These are phyloP conservation scores for Lomentospora prolificans DNA, from an alignment of 2,329 filamentous ascomycete species.

Conservation along the genomic window DNA sequence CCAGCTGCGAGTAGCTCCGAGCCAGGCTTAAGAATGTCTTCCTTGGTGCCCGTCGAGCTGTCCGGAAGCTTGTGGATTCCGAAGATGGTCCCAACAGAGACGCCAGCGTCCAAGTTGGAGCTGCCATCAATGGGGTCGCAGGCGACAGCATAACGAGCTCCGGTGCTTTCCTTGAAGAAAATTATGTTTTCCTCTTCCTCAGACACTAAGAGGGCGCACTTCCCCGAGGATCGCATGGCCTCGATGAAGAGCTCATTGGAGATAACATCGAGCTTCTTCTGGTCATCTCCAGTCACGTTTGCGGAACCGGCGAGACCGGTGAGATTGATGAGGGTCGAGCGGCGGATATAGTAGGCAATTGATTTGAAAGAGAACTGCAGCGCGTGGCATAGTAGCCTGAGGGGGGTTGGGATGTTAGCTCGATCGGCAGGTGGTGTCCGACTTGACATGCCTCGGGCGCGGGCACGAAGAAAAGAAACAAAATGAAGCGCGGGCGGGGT, in stretches of 20 bases:
- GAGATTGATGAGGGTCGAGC: conserved; percentile 89
- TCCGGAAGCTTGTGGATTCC: conserved; percentile 84
- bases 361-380: conserved; percentile 99
- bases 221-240: conserved; percentile 86
- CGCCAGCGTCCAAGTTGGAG: conserved; percentile 94
- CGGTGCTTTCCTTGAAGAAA: conserved; percentile 65
- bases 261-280: conserved; percentile 99
- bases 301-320: conserved; percentile 89
- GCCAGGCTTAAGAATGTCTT: conserved; percentile 82
- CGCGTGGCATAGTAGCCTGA: conserved; percentile 86
- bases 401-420: neutral
- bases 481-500: neutral
- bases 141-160: conserved; percentile 84
- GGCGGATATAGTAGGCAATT: conserved; percentile 97
- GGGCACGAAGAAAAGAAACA: neutral
- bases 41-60: conserved; percentile 60
- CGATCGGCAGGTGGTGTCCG: too few relatives aligned
- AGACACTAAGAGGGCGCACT: conserved; percentile 86
- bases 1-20: conserved; percentile 86
- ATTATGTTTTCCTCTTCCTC: conserved; percentile 95
- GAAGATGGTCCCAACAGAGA: conserved; percentile 97
- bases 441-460: too few relatives aligned
- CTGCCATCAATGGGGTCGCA: conserved; percentile 98
- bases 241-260: conserved; percentile 97
- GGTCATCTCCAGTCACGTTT: conserved; percentile 93